Evolutionary conservation across 345 rosid species (phyloP), one percentile per base, ranked within the genome.

Genomic region (Bretschneidera sinensis): DNA sequence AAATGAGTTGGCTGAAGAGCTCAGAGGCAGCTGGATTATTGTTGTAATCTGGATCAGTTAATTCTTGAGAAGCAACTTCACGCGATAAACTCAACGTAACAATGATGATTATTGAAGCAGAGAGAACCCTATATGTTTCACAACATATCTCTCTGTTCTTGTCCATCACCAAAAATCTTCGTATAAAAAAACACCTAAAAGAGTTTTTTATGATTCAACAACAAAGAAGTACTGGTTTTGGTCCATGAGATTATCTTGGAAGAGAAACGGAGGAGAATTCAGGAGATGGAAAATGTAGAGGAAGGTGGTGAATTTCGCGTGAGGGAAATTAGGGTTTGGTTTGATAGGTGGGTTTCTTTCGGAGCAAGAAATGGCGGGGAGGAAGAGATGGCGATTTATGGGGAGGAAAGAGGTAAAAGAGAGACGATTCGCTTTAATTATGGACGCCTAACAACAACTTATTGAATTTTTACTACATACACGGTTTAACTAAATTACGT

Each of bases 321-420:
- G 31, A 62, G 65, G 52, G 55, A 59, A 59, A 21, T 16, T 62
- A 67, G 58, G 69, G 60, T 64, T 74, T 71, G 48, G 39, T 48
- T 56, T 61, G 54, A 28, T 24, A 17, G 33, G 48, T 7, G 18
- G 2, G 35, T 55, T 62, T 65, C 65, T 71, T 70, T 43, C 19
- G 69, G 71, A 65, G 68, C 73, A 76, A 78, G 85, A 81, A 78
- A 81, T 63, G 91, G 91, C 78, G 69, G 83, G 72, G 95, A 76
- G 89, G 74, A 70, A 69, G 78, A 75, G 55, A 55, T 57, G 92
- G 78, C 79, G 83, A 66, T 59, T 63, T 69, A 19, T 19, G 65
- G 48, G 82, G 82, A 31, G 4, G 53, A 24, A 33, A 50, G 18
- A 31, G 61, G 21, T 49, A 55, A 60, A 71, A 14, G 16, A 14